phyloP scores from a whole-genome alignment of 495 filamentous ascomycete species.

The Penicillium manginii region DNA sequence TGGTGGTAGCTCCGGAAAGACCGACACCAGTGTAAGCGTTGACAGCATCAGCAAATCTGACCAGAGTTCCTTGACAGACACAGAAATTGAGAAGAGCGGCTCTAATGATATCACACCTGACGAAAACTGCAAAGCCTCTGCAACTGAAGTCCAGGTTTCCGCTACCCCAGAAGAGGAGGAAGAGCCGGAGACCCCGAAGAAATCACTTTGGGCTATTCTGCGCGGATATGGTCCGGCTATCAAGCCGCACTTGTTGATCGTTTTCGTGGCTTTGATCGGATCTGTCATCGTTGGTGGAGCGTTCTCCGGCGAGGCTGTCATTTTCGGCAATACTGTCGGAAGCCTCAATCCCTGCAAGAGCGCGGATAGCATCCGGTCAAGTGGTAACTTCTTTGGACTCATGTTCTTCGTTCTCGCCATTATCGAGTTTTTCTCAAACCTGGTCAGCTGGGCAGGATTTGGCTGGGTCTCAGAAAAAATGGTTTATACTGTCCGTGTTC shows the following conservation, averaged over 20 bases:
- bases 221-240: conserved; percentile 37
- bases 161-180: conserved; percentile 27
- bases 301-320: conserved; percentile 55
- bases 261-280: conserved; percentile 42
- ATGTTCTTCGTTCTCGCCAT: conserved; percentile 61
- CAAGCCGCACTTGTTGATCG: conserved; percentile 42
- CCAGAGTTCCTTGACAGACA: conserved; percentile 26
- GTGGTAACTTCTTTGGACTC: conserved; percentile 53
- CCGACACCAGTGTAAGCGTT: conserved; percentile 20
- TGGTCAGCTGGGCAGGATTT: conserved; percentile 51
- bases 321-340: conserved; percentile 56
- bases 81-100: conserved; percentile 27
- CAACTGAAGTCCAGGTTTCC: conserved; percentile 15
- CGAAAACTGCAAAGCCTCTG: conserved; percentile 24
- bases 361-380: conserved; percentile 36
- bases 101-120: conserved; percentile 18
- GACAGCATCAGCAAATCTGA: conserved; percentile 33
- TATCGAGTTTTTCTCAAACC: conserved; percentile 57
- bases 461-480: conserved; percentile 57
- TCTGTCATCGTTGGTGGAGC: conserved; percentile 49
- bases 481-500: conserved; percentile 51
- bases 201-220: conserved; percentile 37
- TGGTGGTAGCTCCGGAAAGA: conserved; percentile 27
- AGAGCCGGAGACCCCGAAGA: conserved; percentile 34
- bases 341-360: conserved; percentile 48